These are phyloP conservation scores for Collariella sp. DNA, from an alignment of 495 filamentous ascomycete genomes.

Conservation along the genomic window DNA sequence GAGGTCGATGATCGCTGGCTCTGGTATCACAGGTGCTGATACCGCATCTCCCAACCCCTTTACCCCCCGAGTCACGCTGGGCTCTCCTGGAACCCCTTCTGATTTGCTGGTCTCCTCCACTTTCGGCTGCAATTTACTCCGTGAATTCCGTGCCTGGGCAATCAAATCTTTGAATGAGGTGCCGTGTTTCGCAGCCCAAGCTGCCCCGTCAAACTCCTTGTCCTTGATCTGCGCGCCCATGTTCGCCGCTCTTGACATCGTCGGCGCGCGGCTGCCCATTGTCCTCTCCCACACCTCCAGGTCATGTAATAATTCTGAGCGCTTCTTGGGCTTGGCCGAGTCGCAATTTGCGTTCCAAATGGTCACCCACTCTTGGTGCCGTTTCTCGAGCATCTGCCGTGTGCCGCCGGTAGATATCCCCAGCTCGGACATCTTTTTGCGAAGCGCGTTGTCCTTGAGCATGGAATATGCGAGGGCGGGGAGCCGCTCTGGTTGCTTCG, in stretches of 20 bases:
- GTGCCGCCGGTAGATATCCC: slow-evolving; percentile 69
- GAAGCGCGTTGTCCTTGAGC: slow-evolving; percentile 63
- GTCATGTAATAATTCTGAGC: slow-evolving; percentile 63
- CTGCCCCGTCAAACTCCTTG: slow-evolving; percentile 74
- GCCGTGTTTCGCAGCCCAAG: slow-evolving; percentile 66
- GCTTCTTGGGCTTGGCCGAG: slow-evolving; percentile 58
- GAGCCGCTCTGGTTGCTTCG: slow-evolving; percentile 44
- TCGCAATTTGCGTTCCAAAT: slow-evolving; percentile 97
- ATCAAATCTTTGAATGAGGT: slow-evolving; percentile 68
- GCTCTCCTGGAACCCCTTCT: not conserved
- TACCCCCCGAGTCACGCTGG: no score
- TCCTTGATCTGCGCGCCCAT: slow-evolving; percentile 47
- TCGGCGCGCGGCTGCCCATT: slow-evolving; percentile 45
- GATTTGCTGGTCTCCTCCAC: not conserved
- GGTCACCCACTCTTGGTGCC: slow-evolving; percentile 91
- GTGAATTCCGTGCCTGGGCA: slow-evolving; percentile 47
- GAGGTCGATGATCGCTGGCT: slow-evolving; percentile 6
- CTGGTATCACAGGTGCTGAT: not conserved
- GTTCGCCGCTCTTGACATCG: slow-evolving; percentile 20
- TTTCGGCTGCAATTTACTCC: slow-evolving; percentile 11
- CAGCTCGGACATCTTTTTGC: slow-evolving; percentile 71
- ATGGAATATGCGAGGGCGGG: slow-evolving; percentile 73
- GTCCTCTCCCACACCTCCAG: slow-evolving; percentile 79
- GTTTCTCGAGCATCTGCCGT: slow-evolving; percentile 56
- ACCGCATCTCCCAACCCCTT: not conserved